Evolutionary conservation across 306 rosid species (phyloP).

Genomic region (Sphenostylis stenocarpa): DNA sequence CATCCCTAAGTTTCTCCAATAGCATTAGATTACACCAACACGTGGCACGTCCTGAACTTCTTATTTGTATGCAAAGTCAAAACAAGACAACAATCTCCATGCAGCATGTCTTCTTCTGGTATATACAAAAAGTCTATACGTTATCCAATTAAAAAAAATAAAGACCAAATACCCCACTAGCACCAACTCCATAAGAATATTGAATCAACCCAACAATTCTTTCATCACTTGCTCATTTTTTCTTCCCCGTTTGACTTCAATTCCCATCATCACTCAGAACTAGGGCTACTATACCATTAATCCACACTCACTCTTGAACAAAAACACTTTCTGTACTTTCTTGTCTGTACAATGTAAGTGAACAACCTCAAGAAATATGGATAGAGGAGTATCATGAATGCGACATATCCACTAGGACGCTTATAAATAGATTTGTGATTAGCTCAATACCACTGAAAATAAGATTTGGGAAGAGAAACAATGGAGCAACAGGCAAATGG

Average conservation of each 20-base stretch:
- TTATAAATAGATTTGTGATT: conserved; percentile 24
- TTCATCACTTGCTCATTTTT: background rate
- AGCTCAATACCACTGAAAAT: background rate
- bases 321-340: background rate
- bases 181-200: background rate
- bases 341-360: conserved; percentile 27
- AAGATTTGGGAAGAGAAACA: conserved; percentile 10
- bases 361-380: conserved; percentile 10
- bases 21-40: background rate
- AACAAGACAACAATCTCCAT: background rate
- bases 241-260: background rate
- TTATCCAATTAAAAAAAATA: background rate
- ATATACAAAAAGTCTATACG: background rate
- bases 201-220: background rate
- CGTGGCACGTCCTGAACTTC: background rate
- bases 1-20: background rate
- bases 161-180: background rate
- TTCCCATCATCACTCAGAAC: background rate
- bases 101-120: background rate
- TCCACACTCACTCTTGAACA: background rate
- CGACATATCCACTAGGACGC: background rate
- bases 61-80: background rate
- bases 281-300: background rate
- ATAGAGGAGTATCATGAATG: background rate
- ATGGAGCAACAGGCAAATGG: conserved; percentile 14